Percentiles rank a stretch among this genome's conserved stretches.
These are phyloP conservation scores for Kwoniella shandongensis DNA, from an alignment of 768 basidiomycete genomes.

Conservation along the genomic window DNA sequence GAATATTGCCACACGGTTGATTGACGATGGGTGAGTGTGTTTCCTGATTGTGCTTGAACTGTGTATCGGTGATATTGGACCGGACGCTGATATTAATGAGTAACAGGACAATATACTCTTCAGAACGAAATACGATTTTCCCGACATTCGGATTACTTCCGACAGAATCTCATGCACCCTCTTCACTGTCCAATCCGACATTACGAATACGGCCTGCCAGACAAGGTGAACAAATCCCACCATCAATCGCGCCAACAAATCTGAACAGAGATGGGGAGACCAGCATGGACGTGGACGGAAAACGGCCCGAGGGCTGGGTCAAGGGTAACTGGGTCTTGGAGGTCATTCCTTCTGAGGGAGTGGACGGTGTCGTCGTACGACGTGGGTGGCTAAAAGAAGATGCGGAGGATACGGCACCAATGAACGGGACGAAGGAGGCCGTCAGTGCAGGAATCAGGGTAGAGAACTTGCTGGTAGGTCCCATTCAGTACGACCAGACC, in stretches of 20 bases:
- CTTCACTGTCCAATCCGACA: conserved; percentile 1
- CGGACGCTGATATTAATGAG: not conserved
- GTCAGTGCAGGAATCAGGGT: conserved; percentile 24
- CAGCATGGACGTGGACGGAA: not conserved
- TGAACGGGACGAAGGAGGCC: not conserved
- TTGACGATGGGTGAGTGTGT: conserved; percentile 18
- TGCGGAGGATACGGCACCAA: not conserved
- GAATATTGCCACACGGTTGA: conserved; percentile 4
- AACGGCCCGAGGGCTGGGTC: conserved; percentile 2
- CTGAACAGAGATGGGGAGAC: not conserved
- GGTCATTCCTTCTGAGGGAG: conserved; percentile 3
- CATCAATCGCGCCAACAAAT: not conserved
- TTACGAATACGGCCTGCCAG: conserved; percentile 27
- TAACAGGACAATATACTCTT: conserved; percentile 3
- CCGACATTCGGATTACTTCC: conserved; percentile 31
- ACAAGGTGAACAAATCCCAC: conserved; percentile 18
- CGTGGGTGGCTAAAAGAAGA: conserved; percentile 26
- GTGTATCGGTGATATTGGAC: too few relatives aligned
- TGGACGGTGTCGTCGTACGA: conserved; percentile 30
- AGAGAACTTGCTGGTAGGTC: conserved; percentile 35
- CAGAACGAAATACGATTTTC: conserved; percentile 11
- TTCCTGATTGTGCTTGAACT: not conserved
- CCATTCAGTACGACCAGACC: not conserved
- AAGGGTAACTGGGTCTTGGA: conserved; percentile 33
- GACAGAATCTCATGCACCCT: not conserved